Evolutionary conservation across 164 flowering plant genomes (phyloP).

Genomic region (Berberis thunbergii): DNA sequence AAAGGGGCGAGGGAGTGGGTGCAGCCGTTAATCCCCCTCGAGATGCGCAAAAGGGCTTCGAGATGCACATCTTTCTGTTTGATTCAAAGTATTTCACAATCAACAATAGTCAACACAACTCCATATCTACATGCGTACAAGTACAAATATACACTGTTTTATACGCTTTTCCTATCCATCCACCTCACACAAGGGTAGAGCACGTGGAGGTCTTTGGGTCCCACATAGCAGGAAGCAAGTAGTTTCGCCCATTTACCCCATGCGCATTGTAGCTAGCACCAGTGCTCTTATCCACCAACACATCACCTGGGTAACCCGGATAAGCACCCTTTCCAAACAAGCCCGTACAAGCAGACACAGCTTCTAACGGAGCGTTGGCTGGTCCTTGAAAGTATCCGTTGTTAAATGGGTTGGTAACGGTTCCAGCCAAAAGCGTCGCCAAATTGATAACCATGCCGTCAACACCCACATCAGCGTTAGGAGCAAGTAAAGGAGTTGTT

Average conservation of each 20-base stretch:
- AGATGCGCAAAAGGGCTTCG: too few species aligned
- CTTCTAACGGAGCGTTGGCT: slow-evolving; percentile 42
- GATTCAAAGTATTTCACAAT: too few species aligned
- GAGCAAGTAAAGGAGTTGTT: slow-evolving; percentile 58
- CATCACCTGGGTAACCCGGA: slow-evolving; percentile 70
- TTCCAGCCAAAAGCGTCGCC: slow-evolving; percentile 61
- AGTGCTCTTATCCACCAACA: slow-evolving; percentile 41
- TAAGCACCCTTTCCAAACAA: slow-evolving; percentile 62
- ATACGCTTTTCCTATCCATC: too few species aligned
- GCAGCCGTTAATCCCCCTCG: too few species aligned
- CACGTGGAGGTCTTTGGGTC: slow-evolving; percentile 2
- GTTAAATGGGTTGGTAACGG: slow-evolving; percentile 4
- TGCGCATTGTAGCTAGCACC: slow-evolving; percentile 76
- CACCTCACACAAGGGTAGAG: not conserved
- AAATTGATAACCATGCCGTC: slow-evolving; percentile 35
- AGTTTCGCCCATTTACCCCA: slow-evolving; percentile 5
- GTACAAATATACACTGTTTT: too few species aligned
- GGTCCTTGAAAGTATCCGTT: too few species aligned
- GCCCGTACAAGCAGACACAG: slow-evolving; percentile 77
- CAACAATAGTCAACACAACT: too few species aligned
- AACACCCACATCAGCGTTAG: slow-evolving; percentile 55
- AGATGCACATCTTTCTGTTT: too few species aligned
- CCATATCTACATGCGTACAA: too few species aligned
- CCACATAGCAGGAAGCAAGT: slow-evolving; percentile 6
- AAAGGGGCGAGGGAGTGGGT: too few species aligned